A percentile compares a stretch with the other conserved stretches of the same genome.
Evolutionary conservation across 1,284 basidiomycete species (phyloP).

Genomic region (Exobasidium rhododendri): DNA sequence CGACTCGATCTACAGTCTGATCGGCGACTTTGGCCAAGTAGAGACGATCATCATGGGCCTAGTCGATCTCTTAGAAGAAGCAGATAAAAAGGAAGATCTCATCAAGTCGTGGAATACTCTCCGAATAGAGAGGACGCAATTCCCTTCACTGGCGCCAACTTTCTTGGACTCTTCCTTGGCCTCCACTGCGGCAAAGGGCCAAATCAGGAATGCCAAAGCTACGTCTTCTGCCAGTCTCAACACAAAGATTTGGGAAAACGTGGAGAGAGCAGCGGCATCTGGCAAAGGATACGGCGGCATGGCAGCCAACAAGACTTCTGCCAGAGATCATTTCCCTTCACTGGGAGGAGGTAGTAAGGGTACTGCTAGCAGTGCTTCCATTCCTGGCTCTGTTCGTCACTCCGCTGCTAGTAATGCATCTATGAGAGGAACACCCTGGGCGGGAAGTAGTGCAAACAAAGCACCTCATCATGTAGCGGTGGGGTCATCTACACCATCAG

Average conservation of each 20-base stretch:
- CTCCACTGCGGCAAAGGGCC: conserved; percentile 33
- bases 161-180: background rate
- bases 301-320: conserved; percentile 11
- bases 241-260: conserved; percentile 75
- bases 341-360: conserved; percentile 13
- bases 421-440: conserved; percentile 16
- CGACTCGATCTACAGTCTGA: conserved; percentile 77
- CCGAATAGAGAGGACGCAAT: conserved; percentile 68
- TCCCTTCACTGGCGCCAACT: conserved; percentile 22
- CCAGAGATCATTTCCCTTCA: conserved; percentile 36
- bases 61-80: conserved; percentile 52
- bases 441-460: background rate
- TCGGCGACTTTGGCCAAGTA: conserved; percentile 59
- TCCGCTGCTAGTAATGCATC: conserved; percentile 16
- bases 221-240: conserved; percentile 61
- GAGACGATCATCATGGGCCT: conserved; percentile 67
- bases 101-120: conserved; percentile 77
- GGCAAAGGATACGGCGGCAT: background rate
- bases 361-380: conserved; percentile 10
- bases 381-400: conserved; percentile 43
- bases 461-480: background rate
- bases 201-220: conserved; percentile 77
- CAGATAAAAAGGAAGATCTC: conserved; percentile 76
- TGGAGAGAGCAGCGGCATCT: conserved; percentile 71
- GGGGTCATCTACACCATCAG: background rate